Conservation (phyloP, 108 stramenopile species). For the Fragilaria crotonensis region DNA sequence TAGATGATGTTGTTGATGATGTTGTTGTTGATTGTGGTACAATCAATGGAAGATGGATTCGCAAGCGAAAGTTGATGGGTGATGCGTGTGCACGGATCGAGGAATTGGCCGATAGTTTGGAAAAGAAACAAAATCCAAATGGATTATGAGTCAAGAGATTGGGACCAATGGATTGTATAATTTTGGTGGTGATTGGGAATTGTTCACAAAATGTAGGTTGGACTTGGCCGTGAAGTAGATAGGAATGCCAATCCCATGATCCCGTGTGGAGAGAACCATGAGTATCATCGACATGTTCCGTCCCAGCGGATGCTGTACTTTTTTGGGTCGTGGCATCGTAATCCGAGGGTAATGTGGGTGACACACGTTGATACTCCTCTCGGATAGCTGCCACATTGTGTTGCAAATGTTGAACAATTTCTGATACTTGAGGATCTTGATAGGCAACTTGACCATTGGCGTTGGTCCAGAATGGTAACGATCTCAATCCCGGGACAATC, state of each 20-base stretch:
- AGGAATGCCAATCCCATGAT: constrained; percentile 89
- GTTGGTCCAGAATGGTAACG: constrained; percentile 63
- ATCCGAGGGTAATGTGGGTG: constrained; percentile 41
- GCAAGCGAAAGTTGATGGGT: constrained; percentile 92
- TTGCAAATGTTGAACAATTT: constrained; percentile 63
- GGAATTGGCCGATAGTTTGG: constrained; percentile 52
- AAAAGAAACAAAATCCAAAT: constrained; percentile 88
- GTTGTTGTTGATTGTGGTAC: constrained; percentile 53
- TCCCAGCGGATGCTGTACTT: constrained; percentile 6
- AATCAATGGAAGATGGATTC: constrained; percentile 89
- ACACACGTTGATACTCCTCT: constrained; percentile 51
- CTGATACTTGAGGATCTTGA: constrained; percentile 60
- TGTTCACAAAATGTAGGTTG: constrained; percentile 41
- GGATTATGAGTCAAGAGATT: constrained; percentile 36
- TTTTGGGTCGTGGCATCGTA: constrained; percentile 42
- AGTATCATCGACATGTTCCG: constrained; percentile 17
- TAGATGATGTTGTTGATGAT: constrained; percentile 1
- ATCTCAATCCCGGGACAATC: constrained; percentile 60
- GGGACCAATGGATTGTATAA: constrained; percentile 45
- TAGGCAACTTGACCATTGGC: constrained; percentile 49
- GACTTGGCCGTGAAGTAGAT: constrained; percentile 61
- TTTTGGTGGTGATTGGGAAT: constrained; percentile 65
- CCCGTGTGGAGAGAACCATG: constrained; percentile 43
- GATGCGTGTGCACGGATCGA: constrained; percentile 80
- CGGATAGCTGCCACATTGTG: constrained; percentile 40